Base-by-base conservation (phyloP, 2,329 filamentous ascomycete species). In the Colletotrichum sp. region DNA sequence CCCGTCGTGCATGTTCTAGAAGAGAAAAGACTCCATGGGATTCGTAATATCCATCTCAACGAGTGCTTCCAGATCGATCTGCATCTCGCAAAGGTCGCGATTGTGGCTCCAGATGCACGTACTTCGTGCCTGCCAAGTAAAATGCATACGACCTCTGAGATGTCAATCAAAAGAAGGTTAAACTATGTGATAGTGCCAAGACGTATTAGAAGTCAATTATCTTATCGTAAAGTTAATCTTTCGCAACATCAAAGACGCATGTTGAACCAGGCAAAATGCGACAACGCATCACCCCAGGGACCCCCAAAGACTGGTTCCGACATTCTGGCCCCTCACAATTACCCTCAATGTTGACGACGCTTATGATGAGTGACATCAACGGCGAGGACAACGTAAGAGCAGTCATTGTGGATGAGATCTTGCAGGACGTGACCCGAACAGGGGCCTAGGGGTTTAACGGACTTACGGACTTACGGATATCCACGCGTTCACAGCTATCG, bases 121-220 rank as follows among this genome's bases (percentile, higher is more conserved):
- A 6, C 6, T 52, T 13, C n/a, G n/a, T 52, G 43, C 43, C 43
- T 21, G 43, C 43, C 59, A 61, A 61, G 59, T 21, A 21, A 34
- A 32, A 16, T 21, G 43, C n/a, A 21, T 21, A 6, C 0, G 0
- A 21, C n/a, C 43, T 21, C 0, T 52, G n/a, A 21, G 6, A 52
- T 52, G 43, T 7, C 43, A 52, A 52, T 52, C n/a, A 52, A 21
- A 21, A 52, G 43, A 52, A 52, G 43, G 28, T 32, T 21, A 9
- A 61, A 61, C 59, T 61, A 6, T 61, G 14, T 21, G 28, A 61
- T 61, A 61, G 59, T 61, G 59, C 59, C 30, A 61, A 61, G 59
- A 36, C 4, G 13, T 32, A 14, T 1, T 24, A 7, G 26, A 32
- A 13, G 18, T 36, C 9, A 32, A 24, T 32, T 16, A 14, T 12